Evolutionary conservation across 2,329 filamentous ascomycete species (phyloP), one percentile per base, ranked within the genome.

Genomic region (Fusarium transvaalense): DNA sequence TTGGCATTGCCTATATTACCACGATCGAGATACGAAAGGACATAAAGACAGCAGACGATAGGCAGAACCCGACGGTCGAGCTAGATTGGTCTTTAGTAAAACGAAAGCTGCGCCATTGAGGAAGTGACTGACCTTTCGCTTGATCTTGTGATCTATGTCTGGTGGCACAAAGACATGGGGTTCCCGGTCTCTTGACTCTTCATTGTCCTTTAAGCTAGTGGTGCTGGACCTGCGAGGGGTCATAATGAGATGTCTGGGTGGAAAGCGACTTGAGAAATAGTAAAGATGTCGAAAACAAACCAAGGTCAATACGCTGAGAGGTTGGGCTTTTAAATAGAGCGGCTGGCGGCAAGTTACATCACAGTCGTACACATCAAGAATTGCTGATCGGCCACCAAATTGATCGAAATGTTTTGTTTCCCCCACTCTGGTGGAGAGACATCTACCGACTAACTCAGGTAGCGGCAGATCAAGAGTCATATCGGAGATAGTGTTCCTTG

Each of bases 1-100:
- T 72, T 72, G 37, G 69, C 69, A 27, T 72, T 72, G 9, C 69
- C 69, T 7, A 72, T 70, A 15, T 72, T 72, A 8, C 69, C 69
- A 0, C 69, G 59, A 15, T 72, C 69, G 9, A 72, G 34, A 7
- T 72, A 72, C 3, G 70, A 72, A 0, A 71, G 29, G 12, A 72
- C 50, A 23, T 72, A 72, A 2, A 72, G 62, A 15, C 64, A 70
- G 32, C 69, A 72, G 2, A 72, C 50, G 4, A 72, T 37, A 1
- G 69, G 69, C 8, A 72, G 31, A 7, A 72, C 47, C 2, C 54
- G 63, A 2, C 55, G 60, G 27, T 72, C 69, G 4, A 72, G 68
- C 69, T 71, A 8, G 3, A 14, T 1, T 5, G 4, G 0, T 2
- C 0, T 1, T 34, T 3, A 51, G 35, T 12, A 10, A 29, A 6